Conservation (phyloP, 2,329 filamentous ascomycete species). For the Didymella glomerata region DNA sequence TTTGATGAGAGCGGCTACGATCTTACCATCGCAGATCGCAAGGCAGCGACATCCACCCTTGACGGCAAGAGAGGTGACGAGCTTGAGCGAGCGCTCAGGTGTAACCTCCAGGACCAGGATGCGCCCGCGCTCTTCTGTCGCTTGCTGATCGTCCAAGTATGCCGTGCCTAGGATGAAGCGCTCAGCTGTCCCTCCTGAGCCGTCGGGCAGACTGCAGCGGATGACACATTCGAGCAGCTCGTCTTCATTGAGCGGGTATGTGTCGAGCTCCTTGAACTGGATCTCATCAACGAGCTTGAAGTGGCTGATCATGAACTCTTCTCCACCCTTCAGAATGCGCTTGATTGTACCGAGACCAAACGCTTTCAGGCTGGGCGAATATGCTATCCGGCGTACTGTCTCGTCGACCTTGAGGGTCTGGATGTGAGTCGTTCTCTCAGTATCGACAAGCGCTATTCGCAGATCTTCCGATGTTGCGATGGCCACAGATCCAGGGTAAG, state of each 20-base stretch:
- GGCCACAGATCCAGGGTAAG: slow-evolving; percentile 81
- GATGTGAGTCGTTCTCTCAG: slow-evolving; percentile 86
- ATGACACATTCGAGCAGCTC: slow-evolving; percentile 90
- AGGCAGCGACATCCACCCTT: slow-evolving; percentile 84
- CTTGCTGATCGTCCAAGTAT: slow-evolving; percentile 70
- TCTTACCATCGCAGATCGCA: slow-evolving; percentile 73
- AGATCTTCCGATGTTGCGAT: slow-evolving; percentile 80
- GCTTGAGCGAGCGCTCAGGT: slow-evolving; percentile 74
- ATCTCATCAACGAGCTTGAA: slow-evolving; percentile 93
- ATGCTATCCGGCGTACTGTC: slow-evolving; percentile 86
- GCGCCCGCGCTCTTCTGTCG: slow-evolving; percentile 69
- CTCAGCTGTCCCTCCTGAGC: slow-evolving; percentile 67
- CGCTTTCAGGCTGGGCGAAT: slow-evolving; percentile 78
- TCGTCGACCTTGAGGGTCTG: slow-evolving; percentile 79
- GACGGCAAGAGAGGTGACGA: slow-evolving; percentile 73
- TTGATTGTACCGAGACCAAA: slow-evolving; percentile 90
- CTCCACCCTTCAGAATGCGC: slow-evolving; percentile 72
- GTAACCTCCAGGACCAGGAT: slow-evolving; percentile 87
- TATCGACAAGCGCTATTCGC: slow-evolving; percentile 82
- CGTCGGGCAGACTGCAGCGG: slow-evolving; percentile 73
- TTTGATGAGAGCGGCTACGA: slow-evolving; percentile 89
- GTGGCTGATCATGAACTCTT: slow-evolving; percentile 79
- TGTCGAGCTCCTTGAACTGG: slow-evolving; percentile 79
- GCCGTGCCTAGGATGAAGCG: slow-evolving; percentile 92
- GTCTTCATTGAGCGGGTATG: slow-evolving; percentile 68